Conservation (phyloP, 1,284 basidiomycete species). For the Schizophyllum amplum region DNA sequence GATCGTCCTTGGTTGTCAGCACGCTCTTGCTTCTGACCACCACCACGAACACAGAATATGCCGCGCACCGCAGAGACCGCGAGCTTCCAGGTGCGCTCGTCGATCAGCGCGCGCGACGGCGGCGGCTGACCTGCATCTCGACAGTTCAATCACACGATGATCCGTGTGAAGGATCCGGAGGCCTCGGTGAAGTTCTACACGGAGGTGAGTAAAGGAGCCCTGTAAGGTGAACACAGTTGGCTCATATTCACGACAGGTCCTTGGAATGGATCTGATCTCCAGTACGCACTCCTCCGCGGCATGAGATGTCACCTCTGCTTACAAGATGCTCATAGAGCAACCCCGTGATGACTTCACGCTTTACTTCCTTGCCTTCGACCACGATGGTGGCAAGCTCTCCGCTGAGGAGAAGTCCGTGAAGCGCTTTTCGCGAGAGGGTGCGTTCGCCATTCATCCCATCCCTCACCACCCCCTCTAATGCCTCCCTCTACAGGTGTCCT, state of each 20-base stretch:
- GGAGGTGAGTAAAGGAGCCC: constrained; percentile 33
- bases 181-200: constrained; percentile 71
- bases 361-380: constrained; percentile 77
- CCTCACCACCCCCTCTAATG: constrained; percentile 10
- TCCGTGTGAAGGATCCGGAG: constrained; percentile 86
- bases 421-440: constrained; percentile 60
- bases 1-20: too few relatives aligned
- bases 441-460: constrained; percentile 9
- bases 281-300: constrained; percentile 26
- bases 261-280: constrained; percentile 84
- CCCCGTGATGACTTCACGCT: constrained; percentile 59
- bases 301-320: not conserved
- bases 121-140: not conserved
- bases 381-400: constrained; percentile 38
- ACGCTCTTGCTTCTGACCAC: constrained; percentile 8
- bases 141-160: constrained; percentile 87
- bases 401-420: constrained; percentile 37
- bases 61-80: constrained; percentile 58
- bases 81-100: constrained; percentile 45
- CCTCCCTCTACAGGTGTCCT: constrained; percentile 51
- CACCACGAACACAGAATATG: constrained; percentile 30
- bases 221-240: constrained; percentile 6
- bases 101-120: not conserved
- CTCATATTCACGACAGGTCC: constrained; percentile 31
- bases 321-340: constrained; percentile 29